Conservation (phyloP, 78 protist species). For the Creolimax fragrantissima region DNA sequence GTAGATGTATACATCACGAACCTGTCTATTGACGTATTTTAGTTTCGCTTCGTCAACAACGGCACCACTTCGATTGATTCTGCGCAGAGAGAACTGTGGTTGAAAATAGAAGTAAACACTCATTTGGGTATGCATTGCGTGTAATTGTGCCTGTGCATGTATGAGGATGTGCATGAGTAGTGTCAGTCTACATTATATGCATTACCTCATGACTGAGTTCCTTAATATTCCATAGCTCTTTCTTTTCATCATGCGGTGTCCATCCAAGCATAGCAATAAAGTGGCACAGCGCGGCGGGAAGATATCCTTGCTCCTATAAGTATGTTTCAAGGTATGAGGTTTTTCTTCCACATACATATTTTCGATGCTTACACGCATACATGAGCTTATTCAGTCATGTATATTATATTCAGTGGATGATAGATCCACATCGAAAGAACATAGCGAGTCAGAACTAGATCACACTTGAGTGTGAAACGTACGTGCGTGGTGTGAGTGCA, state of each 20-base stretch:
- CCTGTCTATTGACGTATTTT: background rate
- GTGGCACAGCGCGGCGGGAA: slow-evolving; percentile 52
- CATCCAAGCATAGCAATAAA: slow-evolving; percentile 58
- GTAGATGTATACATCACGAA: background rate
- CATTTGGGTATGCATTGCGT: too few relatives aligned
- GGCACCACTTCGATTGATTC: background rate
- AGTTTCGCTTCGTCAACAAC: background rate
- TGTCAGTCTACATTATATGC: too few relatives aligned
- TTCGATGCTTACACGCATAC: background rate
- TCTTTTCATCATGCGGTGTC: background rate
- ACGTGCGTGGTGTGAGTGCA: too few relatives aligned
- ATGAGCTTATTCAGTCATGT: background rate
- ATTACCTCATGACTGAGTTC: background rate
- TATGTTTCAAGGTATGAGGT: background rate
- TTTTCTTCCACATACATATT: background rate
- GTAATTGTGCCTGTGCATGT: too few relatives aligned
- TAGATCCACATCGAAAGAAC: too few relatives aligned
- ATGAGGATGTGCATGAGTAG: background rate
- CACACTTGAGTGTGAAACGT: too few relatives aligned
- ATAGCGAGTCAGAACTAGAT: too few relatives aligned
- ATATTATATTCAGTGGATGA: too few relatives aligned
- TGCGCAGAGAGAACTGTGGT: background rate
- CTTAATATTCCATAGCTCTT: background rate
- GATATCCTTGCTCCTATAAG: slow-evolving; percentile 38
- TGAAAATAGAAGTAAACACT: too few relatives aligned